Percentiles rank a stretch among this genome's conserved stretches.
phyloP scores from a whole-genome alignment of 2,329 filamentous ascomycete species.

The Colletotrichum zoysiae region DNA sequence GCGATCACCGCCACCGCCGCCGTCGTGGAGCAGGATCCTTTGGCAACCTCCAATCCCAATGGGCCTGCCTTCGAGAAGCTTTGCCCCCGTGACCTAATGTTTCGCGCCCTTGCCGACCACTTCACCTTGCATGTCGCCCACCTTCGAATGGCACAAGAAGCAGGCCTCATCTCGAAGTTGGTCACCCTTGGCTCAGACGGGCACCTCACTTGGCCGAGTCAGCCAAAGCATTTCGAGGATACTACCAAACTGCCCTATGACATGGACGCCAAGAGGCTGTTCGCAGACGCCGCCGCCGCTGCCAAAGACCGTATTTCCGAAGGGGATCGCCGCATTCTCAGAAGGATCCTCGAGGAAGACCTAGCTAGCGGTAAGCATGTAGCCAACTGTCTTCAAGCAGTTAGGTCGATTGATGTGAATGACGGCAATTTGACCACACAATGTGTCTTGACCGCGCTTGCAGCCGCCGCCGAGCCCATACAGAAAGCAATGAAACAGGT shows the following conservation, averaged over 20 bases:
- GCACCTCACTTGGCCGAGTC: not conserved
- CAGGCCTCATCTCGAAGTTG: not conserved
- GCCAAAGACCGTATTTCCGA: not conserved
- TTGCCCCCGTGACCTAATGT: no score
- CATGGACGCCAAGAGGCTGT: not conserved
- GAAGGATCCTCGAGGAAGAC: not conserved
- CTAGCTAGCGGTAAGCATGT: not conserved
- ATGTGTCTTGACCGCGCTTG: not conserved
- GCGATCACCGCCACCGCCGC: no score
- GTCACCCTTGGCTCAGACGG: not conserved
- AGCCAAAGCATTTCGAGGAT: not conserved
- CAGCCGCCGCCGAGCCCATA: no score
- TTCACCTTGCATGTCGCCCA: not conserved
- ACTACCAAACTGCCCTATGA: not conserved
- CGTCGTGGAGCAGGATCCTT: no score
- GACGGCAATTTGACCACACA: not conserved
- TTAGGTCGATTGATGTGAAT: not conserved
- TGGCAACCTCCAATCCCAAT: no score
- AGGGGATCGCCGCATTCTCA: not conserved
- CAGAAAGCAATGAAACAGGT: not conserved
- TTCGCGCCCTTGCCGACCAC: no score
- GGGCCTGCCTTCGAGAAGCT: no score
- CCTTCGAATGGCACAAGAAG: not conserved
- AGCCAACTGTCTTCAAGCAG: not conserved
- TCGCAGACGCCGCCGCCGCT: not conserved